Evolutionary conservation across 2,329 filamentous ascomycete genomes (phyloP), one percentile per base, ranked within the genome.

Genomic region (Clonostachys sp.): DNA sequence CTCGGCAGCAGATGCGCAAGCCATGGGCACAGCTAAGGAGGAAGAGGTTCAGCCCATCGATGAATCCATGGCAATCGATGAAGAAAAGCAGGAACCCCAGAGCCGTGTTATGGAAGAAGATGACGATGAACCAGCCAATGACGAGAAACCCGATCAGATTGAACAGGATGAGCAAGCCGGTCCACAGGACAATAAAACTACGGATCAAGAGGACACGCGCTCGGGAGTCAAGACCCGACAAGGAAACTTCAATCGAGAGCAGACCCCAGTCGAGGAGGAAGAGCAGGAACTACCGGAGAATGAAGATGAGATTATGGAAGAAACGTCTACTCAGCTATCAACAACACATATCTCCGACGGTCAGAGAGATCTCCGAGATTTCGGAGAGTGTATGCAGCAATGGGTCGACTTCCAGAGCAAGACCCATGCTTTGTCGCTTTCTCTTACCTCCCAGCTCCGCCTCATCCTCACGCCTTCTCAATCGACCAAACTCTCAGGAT

Each of bases 401-500:
- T 99, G 95, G 94, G 80, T 83, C 10, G 78, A 84, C 49, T 94
- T 95, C 68, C 91, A 97, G 67, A 78, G 79, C 51, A 81, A 84
- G 47, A 97, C 94, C 0, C 90, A 94, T 54, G 79, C 87, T 43
- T 85, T 96, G 48, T 95, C 94, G 0, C 81, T 96, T 48, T 86
- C 90, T 2, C 77, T 99, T 13, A 96, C 92, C 2, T 94, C 96
- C 54, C 94, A 97, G 61, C 84, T 99, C 16, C 90, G 94, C 24
- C 83, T 99, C 13, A 97, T 99, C 58, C 84, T 99, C 38, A 89
- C 89, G 0, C 94, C 95, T 1, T 97, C 92, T 0, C 85, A 95
- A 46, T 91, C 92, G 2, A 97, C 94, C 36, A 99, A 97, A 62
- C 87, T 99, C 52, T 91, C 92, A 3, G 94, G 94, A 41, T 91